A percentile compares a stretch with the other conserved stretches of the same genome.
Evolutionary conservation across 2,329 filamentous ascomycete genomes (phyloP).

Genomic region (Microdochium bolleyi): DNA sequence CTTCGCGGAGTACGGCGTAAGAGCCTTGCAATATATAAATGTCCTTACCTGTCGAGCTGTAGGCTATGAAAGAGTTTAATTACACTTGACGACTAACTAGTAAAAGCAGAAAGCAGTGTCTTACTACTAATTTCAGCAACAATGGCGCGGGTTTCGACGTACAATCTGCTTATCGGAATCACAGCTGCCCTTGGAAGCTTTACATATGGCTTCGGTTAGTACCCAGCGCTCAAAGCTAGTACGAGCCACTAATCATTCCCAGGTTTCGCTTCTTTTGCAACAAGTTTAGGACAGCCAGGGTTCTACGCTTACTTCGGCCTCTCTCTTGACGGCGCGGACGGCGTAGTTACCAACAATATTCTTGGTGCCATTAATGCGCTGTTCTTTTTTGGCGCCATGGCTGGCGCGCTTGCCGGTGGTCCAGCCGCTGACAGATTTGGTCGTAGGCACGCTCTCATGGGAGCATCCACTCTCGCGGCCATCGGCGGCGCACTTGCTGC

Average conservation of each 20-base stretch:
- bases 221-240: too few relatives aligned
- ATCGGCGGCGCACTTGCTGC: slow-evolving; percentile 54
- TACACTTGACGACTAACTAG: too few relatives aligned
- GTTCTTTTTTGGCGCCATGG: slow-evolving; percentile 2
- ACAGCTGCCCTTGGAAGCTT: slow-evolving; percentile 5
- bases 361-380: slow-evolving; percentile 2
- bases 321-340: not conserved
- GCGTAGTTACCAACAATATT: slow-evolving; percentile 3
- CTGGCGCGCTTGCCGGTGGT: slow-evolving; percentile 31
- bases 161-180: not conserved
- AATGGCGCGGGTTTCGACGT: not conserved
- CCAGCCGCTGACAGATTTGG: slow-evolving; percentile 47
- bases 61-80: too few relatives aligned
- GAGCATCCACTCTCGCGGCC: slow-evolving; percentile 48
- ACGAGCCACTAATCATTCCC: too few relatives aligned
- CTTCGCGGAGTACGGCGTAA: too few relatives aligned
- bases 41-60: too few relatives aligned
- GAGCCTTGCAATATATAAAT: too few relatives aligned
- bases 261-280: slow-evolving; percentile 4
- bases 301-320: slow-evolving; percentile 4
- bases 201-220: slow-evolving; percentile 4
- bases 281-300: slow-evolving; percentile 3
- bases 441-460: slow-evolving; percentile 47
- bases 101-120: too few relatives aligned
- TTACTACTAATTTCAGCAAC: too few relatives aligned